Conservation (phyloP, 2,329 filamentous ascomycete species). For the Epichloe sp. region DNA sequence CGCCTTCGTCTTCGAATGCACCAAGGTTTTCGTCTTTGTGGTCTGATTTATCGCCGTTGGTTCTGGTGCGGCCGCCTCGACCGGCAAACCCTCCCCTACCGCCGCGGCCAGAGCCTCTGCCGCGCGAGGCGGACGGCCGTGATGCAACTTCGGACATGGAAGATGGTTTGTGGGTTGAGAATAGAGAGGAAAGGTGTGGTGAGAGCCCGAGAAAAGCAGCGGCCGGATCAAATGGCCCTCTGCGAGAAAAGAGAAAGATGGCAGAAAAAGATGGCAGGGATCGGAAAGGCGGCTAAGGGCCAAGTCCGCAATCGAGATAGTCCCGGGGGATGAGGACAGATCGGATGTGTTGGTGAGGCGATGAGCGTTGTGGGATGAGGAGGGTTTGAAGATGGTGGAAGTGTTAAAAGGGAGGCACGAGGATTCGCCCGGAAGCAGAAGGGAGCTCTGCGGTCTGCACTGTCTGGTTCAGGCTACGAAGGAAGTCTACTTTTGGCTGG, state of each 20-base stretch:
- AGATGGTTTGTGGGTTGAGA: conserved; percentile 38
- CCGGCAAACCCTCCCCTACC: conserved; percentile 65
- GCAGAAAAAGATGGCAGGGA: conserved; percentile 12
- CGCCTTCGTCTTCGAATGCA: conserved; percentile 67
- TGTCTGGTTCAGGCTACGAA: conserved; percentile 19
- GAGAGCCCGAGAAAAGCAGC: conserved; percentile 6
- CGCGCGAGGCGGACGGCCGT: conserved; percentile 70
- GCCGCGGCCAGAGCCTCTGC: conserved; percentile 80
- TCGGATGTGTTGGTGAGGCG: conserved; percentile 16
- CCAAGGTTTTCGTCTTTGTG: conserved; percentile 44
- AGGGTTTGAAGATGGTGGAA: conserved; percentile 6
- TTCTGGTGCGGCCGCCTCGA: conserved; percentile 53
- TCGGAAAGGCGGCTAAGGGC: conserved; percentile 10
- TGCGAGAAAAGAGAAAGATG: conserved; percentile 20
- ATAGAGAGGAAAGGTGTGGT: conserved; percentile 50
- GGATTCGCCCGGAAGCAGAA: conserved; percentile 21
- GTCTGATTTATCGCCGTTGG: conserved; percentile 57
- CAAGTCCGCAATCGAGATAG: conserved; percentile 18
- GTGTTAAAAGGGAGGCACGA: conserved; percentile 20
- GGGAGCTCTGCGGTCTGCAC: neutral
- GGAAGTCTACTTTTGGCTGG: conserved; percentile 19
- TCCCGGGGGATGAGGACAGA: conserved; percentile 17
- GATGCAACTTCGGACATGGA: conserved; percentile 91
- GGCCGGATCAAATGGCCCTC: conserved; percentile 14
- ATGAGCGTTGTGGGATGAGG: conserved; percentile 6